A percentile compares a stretch with the other conserved stretches of the same genome.
phyloP scores from a whole-genome alignment of 805 yeast genomes.

The Tetrapisispora iriomotensis region DNA sequence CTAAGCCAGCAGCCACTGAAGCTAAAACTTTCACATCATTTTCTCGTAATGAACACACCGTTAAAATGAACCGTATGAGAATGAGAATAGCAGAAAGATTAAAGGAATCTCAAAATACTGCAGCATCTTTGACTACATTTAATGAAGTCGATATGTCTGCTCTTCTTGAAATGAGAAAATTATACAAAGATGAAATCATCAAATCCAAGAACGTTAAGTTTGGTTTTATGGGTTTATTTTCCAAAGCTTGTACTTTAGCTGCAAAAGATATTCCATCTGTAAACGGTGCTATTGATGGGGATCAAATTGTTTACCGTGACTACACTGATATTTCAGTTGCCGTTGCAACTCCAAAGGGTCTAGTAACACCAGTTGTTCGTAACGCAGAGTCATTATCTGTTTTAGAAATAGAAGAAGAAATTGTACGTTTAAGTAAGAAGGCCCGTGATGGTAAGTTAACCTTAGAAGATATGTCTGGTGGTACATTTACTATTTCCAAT shows the following conservation, averaged over 20 bases:
- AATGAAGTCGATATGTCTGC: slow-evolving; percentile 96
- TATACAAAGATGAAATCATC: slow-evolving; percentile 92
- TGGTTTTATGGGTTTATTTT: slow-evolving; percentile 98
- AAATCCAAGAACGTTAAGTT: slow-evolving; percentile 89
- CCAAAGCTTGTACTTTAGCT: slow-evolving; percentile 87
- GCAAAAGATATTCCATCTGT: slow-evolving; percentile 92
- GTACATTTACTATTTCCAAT: slow-evolving; percentile 96
- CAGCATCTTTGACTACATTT: slow-evolving; percentile 95
- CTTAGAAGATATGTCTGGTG: slow-evolving; percentile 98
- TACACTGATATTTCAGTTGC: slow-evolving; percentile 93
- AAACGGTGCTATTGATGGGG: slow-evolving; percentile 90
- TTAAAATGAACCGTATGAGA: slow-evolving; percentile 99
- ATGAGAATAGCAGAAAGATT: slow-evolving; percentile 96
- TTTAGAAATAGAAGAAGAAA: slow-evolving; percentile 83
- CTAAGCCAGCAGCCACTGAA: slow-evolving; percentile 26
- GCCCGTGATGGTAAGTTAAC: slow-evolving; percentile 97
- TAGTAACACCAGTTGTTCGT: slow-evolving; percentile 96
- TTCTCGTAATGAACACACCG: slow-evolving; percentile 80
- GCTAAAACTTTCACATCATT: slow-evolving; percentile 38
- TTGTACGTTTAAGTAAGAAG: slow-evolving; percentile 68
- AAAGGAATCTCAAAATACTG: slow-evolving; percentile 98
- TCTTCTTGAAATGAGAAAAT: slow-evolving; percentile 85
- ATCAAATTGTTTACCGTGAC: slow-evolving; percentile 92
- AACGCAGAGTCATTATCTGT: slow-evolving; percentile 88
- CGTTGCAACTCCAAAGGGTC: slow-evolving; percentile 98